Evolutionary conservation across 352 stramenopile genomes (phyloP), one percentile per base, ranked within the genome.

Genomic region (Phytopythium mirpurense): DNA sequence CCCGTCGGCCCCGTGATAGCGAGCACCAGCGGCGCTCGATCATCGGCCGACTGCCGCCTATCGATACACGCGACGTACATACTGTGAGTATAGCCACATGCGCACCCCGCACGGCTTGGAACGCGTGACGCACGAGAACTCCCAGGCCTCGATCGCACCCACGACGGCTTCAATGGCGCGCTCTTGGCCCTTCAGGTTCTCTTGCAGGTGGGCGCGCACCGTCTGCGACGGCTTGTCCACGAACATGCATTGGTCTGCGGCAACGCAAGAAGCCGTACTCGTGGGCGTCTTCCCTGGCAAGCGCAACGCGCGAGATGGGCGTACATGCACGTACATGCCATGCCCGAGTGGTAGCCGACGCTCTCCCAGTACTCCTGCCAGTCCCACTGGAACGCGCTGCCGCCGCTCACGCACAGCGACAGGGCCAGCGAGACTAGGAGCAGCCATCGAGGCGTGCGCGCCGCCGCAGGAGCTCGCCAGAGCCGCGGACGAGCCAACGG

Each of bases 1-100:
- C 88, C 88, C 1, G 88, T 96, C 7, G 88, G 89, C 21, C 88
- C 88, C 19, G 85, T 96, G 54, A 97, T 78, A 6, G 88, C 88
- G 44, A 97, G 55, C 40, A 96, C 88, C 11, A 97, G 63, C 16
- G 88, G 88, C 23, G 72, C 65, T 9, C 78, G 73, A 36, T 91
- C 75, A 32, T 80, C 85, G 6, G 57, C 66, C 10, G 70, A 75
- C 40, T 66, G 68, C 37, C 74, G 66, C 35, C 74, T 89, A 61
- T n/a, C n/a, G n/a, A n/a, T n/a, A n/a, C n/a, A n/a, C n/a, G n/a
- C n/a, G n/a, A n/a, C n/a, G n/a, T n/a, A n/a, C n/a, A n/a, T n/a
- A n/a, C n/a, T n/a, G n/a, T n/a, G n/a, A n/a, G n/a, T n/a, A n/a
- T n/a, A n/a, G n/a, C n/a, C n/a, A n/a, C n/a, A n/a, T n/a, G n/a